Base-by-base conservation (phyloP, 805 yeast genomes). In the Brettanomyces naardenensis region DNA sequence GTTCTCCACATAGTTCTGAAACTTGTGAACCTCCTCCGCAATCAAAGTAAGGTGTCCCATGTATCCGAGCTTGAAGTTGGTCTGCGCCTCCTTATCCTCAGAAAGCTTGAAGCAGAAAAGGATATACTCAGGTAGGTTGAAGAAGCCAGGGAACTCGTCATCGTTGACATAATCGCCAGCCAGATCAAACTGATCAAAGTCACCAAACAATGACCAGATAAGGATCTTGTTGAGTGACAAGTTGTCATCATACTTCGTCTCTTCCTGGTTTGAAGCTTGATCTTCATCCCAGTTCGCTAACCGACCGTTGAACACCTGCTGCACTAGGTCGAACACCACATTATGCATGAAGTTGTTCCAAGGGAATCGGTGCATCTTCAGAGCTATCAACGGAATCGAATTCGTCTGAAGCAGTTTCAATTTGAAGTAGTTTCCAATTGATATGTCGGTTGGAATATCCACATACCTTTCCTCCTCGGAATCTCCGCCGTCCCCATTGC, bases 321-420 rank as follows among this genome's bases (percentile, higher is more conserved):
- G 98, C 18, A 92, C 80, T 42, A 92, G 72, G 61, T 92, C 98
- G 65, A 90, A 92, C 9, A 90, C 92, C 34, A 92, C 98, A 55
- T 90, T 92, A 59, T 92, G 98, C 71, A 90, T 74, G 53, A 92
- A 92, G 55, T 92, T 92, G 58, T 92, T 92, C 97, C 97, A 92
- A 6, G 97, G 95, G 59, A 80, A 87, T 44, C 72, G 65, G 48
- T 87, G 75, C 49, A 92, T 78, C 65, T 83, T 77, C 20, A 69
- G 56, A 5, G 88, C 66, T 5, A 88, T 75, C 19, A 71, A 67
- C 11, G 75, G 65, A 23, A 89, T 66, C 38, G 87, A 74, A 23
- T 69, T 68, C 48, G 78, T 77, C 51, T 88, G 94, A 37, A 80
- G 69, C 14, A 92, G 64, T 43, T 82, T 78, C 28, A 82, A 77